Percentiles rank a stretch among this genome's conserved stretches.
Evolutionary conservation across 2,329 filamentous ascomycete species (phyloP).

Genomic region (Emmonsiellopsis sp.): DNA sequence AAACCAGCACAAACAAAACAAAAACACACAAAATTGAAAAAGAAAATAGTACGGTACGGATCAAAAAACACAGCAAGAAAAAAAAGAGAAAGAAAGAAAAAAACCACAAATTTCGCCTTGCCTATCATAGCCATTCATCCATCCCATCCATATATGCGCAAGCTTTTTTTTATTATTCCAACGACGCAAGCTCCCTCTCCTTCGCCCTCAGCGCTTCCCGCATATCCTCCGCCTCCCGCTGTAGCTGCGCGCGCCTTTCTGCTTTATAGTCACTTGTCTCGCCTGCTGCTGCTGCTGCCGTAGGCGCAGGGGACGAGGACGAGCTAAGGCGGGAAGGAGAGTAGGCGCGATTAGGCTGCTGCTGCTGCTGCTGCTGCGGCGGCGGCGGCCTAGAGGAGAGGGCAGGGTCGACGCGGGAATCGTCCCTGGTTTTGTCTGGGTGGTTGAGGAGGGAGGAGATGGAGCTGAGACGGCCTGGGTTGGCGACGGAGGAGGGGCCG

Average conservation of each 20-base stretch:
- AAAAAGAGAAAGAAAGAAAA: slow-evolving; percentile 7
- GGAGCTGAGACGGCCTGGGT: slow-evolving; percentile 57
- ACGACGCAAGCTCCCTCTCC: slow-evolving; percentile 58
- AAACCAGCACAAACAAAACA: slow-evolving; percentile 12
- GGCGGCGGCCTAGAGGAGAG: slow-evolving; percentile 18
- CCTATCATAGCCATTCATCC: not conserved
- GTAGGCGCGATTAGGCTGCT: slow-evolving; percentile 8
- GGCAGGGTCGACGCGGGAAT: slow-evolving; percentile 32
- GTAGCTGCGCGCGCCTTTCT: slow-evolving; percentile 56
- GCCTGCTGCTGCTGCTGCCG: slow-evolving; percentile 16
- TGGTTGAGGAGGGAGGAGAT: slow-evolving; percentile 70
- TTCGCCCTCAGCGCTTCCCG: slow-evolving; percentile 62
- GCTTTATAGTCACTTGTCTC: slow-evolving; percentile 46
- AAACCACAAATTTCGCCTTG: not conserved
- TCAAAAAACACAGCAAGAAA: slow-evolving; percentile 5
- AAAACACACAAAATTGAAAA: not conserved
- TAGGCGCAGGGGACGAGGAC: slow-evolving; percentile 13
- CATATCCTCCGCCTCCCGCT: slow-evolving; percentile 68
- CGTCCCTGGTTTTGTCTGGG: slow-evolving; percentile 26
- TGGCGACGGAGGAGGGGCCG: slow-evolving; percentile 14
- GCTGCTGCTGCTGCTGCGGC: slow-evolving; percentile 22
- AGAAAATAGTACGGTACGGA: slow-evolving; percentile 13
- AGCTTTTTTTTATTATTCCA: slow-evolving; percentile 20
- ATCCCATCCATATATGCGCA: too few species aligned
- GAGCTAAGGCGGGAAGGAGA: slow-evolving; percentile 4